Evolutionary conservation across 306 rosid species (phyloP).

Genomic region (Glycine latifolia): DNA sequence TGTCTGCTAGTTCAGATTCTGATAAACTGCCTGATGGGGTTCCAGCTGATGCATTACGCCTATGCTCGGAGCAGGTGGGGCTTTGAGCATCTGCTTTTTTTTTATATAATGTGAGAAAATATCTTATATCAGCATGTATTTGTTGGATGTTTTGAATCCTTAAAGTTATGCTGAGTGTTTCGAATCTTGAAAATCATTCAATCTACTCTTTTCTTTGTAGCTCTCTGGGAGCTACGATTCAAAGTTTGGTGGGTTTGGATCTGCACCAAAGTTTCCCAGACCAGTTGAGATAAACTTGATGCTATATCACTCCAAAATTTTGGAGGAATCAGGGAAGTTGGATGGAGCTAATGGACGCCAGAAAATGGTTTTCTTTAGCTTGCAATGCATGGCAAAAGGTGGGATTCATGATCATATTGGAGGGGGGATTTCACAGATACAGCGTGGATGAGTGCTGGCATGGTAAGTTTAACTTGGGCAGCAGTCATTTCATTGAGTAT

Average conservation of each 20-base stretch:
- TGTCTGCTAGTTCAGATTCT: constrained; percentile 71
- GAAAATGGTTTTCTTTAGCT: constrained; percentile 69
- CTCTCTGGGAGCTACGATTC: constrained; percentile 83
- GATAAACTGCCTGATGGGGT: constrained; percentile 76
- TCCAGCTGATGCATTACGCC: constrained; percentile 61
- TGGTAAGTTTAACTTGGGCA: constrained; percentile 63
- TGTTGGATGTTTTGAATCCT: constrained; percentile 34
- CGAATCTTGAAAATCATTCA: constrained; percentile 23
- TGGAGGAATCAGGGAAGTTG: constrained; percentile 68
- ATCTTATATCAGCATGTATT: constrained; percentile 8
- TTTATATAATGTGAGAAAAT: background rate
- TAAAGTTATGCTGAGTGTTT: constrained; percentile 31
- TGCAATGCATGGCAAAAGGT: constrained; percentile 95
- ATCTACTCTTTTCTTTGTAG: constrained; percentile 55
- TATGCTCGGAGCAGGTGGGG: constrained; percentile 82
- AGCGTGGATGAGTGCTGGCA: constrained; percentile 99
- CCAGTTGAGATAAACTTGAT: constrained; percentile 92
- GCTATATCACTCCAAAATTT: constrained; percentile 77
- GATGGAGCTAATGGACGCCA: constrained; percentile 57
- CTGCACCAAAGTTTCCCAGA: constrained; percentile 96
- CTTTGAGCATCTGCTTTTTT: constrained; percentile 39
- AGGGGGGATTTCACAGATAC: constrained; percentile 98
- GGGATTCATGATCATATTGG: constrained; percentile 94
- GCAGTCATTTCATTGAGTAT: constrained; percentile 28
- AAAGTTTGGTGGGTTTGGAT: constrained; percentile 88